phyloP scores from a whole-genome alignment of 345 rosid species.

The Microthlaspi erraticum region DNA sequence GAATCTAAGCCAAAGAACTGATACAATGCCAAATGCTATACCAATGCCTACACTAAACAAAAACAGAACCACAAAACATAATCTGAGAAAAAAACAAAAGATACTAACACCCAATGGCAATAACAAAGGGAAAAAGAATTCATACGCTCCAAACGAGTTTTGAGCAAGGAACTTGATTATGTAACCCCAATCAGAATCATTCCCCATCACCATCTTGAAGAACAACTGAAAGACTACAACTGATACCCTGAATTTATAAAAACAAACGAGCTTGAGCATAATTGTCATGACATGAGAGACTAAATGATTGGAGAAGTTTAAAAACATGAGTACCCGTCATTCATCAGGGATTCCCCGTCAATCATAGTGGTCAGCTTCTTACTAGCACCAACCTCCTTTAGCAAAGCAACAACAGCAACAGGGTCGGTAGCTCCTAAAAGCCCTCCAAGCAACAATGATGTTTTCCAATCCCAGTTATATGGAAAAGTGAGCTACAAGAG shows the following conservation, averaged over 20 bases:
- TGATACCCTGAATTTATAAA: constrained; percentile 67
- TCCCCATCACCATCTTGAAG: constrained; percentile 79
- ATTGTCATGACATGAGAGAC: constrained; percentile 14
- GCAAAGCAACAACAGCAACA: constrained; percentile 91
- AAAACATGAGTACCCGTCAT: constrained; percentile 72
- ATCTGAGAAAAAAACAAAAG: neutral
- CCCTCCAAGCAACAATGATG: constrained; percentile 89
- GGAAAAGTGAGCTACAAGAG: constrained; percentile 80
- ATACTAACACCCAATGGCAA: neutral
- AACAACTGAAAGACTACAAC: constrained; percentile 92
- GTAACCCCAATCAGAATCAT: constrained; percentile 56
- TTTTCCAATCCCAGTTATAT: constrained; percentile 88
- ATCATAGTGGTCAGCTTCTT: constrained; percentile 88
- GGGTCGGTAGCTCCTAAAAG: constrained; percentile 97
- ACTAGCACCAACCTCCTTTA: constrained; percentile 94
- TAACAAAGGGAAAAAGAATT: constrained; percentile 28
- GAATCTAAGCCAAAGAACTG: constrained; percentile 88
- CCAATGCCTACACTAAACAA: constrained; percentile 83
- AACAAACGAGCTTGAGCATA: neutral
- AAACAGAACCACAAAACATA: constrained; percentile 42
- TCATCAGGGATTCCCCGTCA: constrained; percentile 98
- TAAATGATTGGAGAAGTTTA: neutral
- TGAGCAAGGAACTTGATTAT: constrained; percentile 70
- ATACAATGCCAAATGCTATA: constrained; percentile 80
- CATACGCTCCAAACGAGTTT: constrained; percentile 91